Evolutionary conservation across 768 basidiomycete species (phyloP).

Genomic region (Megacollybia marginata): DNA sequence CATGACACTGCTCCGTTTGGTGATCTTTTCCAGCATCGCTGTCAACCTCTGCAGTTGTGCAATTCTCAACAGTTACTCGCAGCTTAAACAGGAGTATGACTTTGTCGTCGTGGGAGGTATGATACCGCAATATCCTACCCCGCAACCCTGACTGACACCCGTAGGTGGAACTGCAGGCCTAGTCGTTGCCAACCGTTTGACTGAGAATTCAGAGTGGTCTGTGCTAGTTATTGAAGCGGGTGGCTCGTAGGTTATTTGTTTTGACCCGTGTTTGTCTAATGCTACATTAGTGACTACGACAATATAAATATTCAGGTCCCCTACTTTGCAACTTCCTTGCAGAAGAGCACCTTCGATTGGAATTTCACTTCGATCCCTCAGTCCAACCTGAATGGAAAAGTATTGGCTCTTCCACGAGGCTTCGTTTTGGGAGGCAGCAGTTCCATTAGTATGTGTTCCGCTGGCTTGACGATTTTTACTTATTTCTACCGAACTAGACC

Average conservation of each 20-base stretch:
- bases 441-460: conserved; percentile 16
- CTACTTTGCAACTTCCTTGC: conserved; percentile 1
- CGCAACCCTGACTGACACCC: not conserved
- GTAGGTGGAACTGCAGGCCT: conserved; percentile 20
- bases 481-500: conserved; percentile 5
- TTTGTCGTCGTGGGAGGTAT: not conserved
- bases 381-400: conserved; percentile 14
- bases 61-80: not conserved
- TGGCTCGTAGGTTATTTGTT: conserved; percentile 10
- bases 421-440: conserved; percentile 21
- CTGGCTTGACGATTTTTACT: not conserved
- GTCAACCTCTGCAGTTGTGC: not conserved
- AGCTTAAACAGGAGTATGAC: not conserved
- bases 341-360: conserved; percentile 5
- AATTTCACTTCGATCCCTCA: conserved; percentile 21
- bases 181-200: conserved; percentile 32
- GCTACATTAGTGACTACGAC: not conserved
- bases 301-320: conserved; percentile 3
- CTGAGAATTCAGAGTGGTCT: conserved; percentile 26
- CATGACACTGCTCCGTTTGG: too few species aligned
- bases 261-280: not conserved
- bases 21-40: not conserved
- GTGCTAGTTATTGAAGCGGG: conserved; percentile 38
- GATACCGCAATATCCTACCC: not conserved
- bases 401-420: conserved; percentile 18